These are phyloP conservation scores for Colletotrichum brevisporum DNA, from an alignment of 2,329 filamentous ascomycete genomes.

Conservation along the genomic window DNA sequence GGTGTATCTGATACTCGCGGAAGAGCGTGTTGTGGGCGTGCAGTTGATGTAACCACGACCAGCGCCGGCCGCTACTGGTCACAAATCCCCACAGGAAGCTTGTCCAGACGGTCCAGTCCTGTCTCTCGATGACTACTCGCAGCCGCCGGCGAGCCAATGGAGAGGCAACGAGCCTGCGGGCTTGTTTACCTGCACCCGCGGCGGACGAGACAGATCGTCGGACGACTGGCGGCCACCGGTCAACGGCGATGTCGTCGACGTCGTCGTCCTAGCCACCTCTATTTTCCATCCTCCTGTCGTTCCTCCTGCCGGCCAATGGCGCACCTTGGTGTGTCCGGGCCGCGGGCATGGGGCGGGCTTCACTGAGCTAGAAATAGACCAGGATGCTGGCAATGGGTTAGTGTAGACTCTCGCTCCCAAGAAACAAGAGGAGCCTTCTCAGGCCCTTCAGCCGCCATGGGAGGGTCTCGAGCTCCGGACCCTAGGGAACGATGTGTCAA, in stretches of 20 bases:
- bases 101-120: conserved; percentile 40
- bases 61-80: conserved; percentile 6
- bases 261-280: conserved; percentile 39
- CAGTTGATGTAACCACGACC: conserved; percentile 32
- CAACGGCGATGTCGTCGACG: background rate
- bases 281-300: conserved; percentile 18
- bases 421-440: conserved; percentile 13
- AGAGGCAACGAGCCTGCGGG: background rate
- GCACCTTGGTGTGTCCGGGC: background rate
- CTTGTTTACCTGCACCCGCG: conserved; percentile 31
- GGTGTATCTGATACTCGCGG: conserved; percentile 27
- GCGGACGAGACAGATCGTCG: conserved; percentile 36
- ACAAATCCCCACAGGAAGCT: conserved; percentile 33
- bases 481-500: conserved; percentile 21
- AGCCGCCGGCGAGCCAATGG: conserved; percentile 34
- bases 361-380: conserved; percentile 13
- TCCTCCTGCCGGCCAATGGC: conserved; percentile 9
- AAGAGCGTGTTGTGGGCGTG: conserved; percentile 6
- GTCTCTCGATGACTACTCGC: conserved; percentile 32
- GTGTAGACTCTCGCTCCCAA: conserved; percentile 1
- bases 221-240: conserved; percentile 24
- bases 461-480: conserved; percentile 27
- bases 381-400: conserved; percentile 18
- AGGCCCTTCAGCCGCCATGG: conserved; percentile 15
- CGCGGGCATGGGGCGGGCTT: conserved; percentile 7